Percentiles rank a stretch among this genome's conserved stretches.
Evolutionary conservation across 805 yeast genomes (phyloP).

Genomic region (Metschnikowia bowlesiae): DNA sequence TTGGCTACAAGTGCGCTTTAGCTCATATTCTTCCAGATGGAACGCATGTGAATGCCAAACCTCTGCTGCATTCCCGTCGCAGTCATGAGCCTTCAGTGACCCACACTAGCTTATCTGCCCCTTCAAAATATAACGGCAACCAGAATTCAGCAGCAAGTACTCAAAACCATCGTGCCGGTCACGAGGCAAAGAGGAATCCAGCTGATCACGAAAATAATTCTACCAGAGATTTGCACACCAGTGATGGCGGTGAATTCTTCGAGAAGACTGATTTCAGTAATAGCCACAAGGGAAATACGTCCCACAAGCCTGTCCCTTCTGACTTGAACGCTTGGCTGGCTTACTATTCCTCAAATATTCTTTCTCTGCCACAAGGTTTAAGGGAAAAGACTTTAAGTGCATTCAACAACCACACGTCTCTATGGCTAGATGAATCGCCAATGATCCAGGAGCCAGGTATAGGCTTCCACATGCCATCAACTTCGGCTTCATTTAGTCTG

Average conservation of each 20-base stretch:
- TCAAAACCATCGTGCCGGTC: background rate
- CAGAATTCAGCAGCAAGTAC: background rate
- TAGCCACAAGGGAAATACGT: background rate
- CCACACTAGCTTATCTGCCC: background rate
- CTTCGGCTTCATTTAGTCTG: background rate
- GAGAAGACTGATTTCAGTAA: background rate
- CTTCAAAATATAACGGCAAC: background rate
- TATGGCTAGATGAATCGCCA: constrained; percentile 2
- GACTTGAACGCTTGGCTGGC: constrained; percentile 1
- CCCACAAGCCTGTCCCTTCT: background rate
- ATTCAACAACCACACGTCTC: background rate
- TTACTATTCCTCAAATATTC: background rate
- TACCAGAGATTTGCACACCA: background rate
- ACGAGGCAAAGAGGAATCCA: background rate
- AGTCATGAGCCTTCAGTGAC: constrained; percentile 1
- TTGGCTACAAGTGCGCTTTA: constrained; percentile 90
- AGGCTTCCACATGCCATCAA: background rate
- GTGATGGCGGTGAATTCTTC: background rate
- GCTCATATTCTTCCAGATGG: constrained; percentile 91
- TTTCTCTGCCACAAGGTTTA: background rate
- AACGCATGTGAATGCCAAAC: constrained; percentile 59
- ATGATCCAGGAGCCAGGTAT: background rate
- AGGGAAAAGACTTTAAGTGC: background rate
- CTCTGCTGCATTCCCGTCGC: constrained; percentile 10
- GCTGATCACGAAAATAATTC: background rate